phyloP scores from a whole-genome alignment of 257 asterid species.

The Penstemon davidsonii region DNA sequence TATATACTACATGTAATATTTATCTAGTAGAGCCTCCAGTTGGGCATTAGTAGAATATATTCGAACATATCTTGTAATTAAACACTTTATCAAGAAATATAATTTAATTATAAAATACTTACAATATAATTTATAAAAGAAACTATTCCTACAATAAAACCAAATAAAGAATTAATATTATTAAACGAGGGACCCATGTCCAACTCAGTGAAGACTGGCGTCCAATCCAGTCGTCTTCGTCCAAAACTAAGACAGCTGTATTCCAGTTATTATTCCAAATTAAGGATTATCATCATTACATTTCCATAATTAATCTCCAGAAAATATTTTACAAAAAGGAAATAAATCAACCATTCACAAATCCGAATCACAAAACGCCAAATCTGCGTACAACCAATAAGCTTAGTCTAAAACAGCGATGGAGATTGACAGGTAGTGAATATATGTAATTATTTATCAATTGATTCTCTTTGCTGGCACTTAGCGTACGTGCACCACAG shows the following conservation, averaged over 20 bases:
- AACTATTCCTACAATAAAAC: no score
- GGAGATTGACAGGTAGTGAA: slow-evolving; percentile 37
- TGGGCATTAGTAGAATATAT: no score
- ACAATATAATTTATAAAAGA: no score
- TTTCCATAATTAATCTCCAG: neutral
- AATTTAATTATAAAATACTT: no score
- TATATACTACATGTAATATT: no score
- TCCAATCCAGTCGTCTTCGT: slow-evolving; percentile 38
- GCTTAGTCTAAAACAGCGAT: neutral
- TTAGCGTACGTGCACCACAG: slow-evolving; percentile 72
- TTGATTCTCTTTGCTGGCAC: slow-evolving; percentile 51
- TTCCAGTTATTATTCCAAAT: slow-evolving; percentile 7
- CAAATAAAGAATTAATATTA: neutral
- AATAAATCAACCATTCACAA: slow-evolving; percentile 25
- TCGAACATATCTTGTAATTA: no score
- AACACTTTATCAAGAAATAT: no score
- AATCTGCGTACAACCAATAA: slow-evolving; percentile 8
- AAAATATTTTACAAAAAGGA: neutral
- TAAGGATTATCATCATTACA: neutral
- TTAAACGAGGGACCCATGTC: slow-evolving; percentile 24
- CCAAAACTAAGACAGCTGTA: slow-evolving; percentile 28
- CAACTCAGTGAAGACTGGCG: slow-evolving; percentile 33
- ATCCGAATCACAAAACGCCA: slow-evolving; percentile 21
- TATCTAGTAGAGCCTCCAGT: no score
- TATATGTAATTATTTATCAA: no score